Conservation (phyloP, 805 yeast genomes). For the Metschnikowia vanudenii region DNA sequence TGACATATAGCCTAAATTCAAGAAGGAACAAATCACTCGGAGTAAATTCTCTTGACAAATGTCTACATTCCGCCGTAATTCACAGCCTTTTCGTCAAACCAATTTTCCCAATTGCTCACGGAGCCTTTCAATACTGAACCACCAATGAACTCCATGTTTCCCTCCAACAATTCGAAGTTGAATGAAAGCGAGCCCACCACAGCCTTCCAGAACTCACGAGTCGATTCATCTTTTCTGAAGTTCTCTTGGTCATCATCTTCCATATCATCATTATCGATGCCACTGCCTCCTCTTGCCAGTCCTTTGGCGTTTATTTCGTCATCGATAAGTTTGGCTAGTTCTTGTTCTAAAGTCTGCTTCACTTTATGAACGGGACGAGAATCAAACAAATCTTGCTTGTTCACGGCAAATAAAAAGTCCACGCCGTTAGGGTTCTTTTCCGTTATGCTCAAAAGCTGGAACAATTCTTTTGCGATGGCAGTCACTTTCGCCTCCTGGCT, state of each 20-base stretch:
- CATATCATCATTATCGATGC: slow-evolving; percentile 37
- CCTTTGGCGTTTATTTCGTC: slow-evolving; percentile 35
- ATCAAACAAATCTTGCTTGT: slow-evolving; percentile 83
- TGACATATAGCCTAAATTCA: background rate
- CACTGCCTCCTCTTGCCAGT: slow-evolving; percentile 30
- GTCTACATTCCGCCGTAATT: slow-evolving; percentile 35
- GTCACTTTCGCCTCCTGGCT: slow-evolving; percentile 31
- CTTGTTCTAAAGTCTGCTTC: slow-evolving; percentile 56
- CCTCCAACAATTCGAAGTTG: slow-evolving; percentile 67
- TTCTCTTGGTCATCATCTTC: slow-evolving; percentile 31
- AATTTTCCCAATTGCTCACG: slow-evolving; percentile 62
- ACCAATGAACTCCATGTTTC: slow-evolving; percentile 63
- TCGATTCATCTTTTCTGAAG: slow-evolving; percentile 33
- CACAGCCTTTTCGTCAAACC: slow-evolving; percentile 76
- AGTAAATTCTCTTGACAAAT: background rate
- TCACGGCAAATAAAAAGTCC: slow-evolving; percentile 75
- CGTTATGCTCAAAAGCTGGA: slow-evolving; percentile 57
- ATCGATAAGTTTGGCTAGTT: slow-evolving; percentile 55
- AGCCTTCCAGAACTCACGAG: slow-evolving; percentile 47
- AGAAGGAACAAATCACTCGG: background rate
- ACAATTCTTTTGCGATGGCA: slow-evolving; percentile 56
- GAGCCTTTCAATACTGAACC: slow-evolving; percentile 70
- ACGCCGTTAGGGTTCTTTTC: slow-evolving; percentile 68
- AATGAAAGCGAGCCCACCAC: slow-evolving; percentile 43
- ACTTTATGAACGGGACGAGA: slow-evolving; percentile 69